Evolutionary conservation across 164 flowering plant genomes (phyloP), one percentile per base, ranked within the genome.

Genomic region (Chloranthus sessilifolius): DNA sequence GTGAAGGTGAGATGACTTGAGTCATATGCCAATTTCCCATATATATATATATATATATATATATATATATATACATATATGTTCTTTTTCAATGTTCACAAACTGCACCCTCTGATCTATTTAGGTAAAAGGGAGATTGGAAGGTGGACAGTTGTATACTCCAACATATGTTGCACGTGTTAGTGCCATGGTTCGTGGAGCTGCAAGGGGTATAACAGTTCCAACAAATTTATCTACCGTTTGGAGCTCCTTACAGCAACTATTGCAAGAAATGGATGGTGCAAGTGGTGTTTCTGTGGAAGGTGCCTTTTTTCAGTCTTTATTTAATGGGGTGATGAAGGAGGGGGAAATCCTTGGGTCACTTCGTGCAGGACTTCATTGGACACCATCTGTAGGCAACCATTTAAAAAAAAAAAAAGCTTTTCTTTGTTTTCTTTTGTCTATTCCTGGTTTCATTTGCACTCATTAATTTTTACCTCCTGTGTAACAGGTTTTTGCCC

Each of bases 141-240:
- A 92, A 71, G 99, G 96, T 62, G 99, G 96, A 55, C 99, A 86
- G 44, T 52, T 92, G 52, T 92, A 92, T 60, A 92, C 99, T 2
- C 99, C 96, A 1, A 85, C 75, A 0, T 86, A 88, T 76, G 88
- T 92, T 55, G 81, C 87, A 31, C 89, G 95, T 58, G 85, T 92
- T 60, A 72, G 58, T 73, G 89, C 91, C 15, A 92, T 88, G 96
- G 95, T 92, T 62, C 92, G 95, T 60, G 99, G 96, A 58, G 94
- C 91, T 58, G 74, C 91, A 6, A 84, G 99, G 63, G 96, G 82
- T 30, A 47, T 86, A 26, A 80, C 90, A 6, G 83, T 92, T 65
- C 99, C 99, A 1, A 79, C 79, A 46, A 88, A 88, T 74, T 62
- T 88, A 44, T 64, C 95, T 0, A 70, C 65, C 7, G 71, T 86